Evolutionary conservation across 768 basidiomycete genomes (phyloP).

Genomic region (Sarcomyxa edulis): DNA sequence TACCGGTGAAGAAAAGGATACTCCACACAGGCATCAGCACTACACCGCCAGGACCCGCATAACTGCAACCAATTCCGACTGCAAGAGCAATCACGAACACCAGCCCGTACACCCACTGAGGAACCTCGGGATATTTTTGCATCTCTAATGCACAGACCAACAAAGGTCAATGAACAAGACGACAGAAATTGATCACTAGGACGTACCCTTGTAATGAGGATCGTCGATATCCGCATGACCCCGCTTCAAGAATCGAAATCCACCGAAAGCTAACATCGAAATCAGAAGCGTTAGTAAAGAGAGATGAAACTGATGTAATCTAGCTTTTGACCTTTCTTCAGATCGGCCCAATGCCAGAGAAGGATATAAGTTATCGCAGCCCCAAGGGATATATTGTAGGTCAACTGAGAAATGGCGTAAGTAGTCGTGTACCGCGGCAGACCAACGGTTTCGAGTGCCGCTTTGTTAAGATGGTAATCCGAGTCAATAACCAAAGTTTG

Average conservation of each 20-base stretch:
- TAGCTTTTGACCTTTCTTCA: conserved; percentile 27
- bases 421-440: conserved; percentile 38
- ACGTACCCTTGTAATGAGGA: conserved; percentile 39
- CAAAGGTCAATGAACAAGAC: background rate
- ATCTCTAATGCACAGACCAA: conserved; percentile 25
- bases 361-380: conserved; percentile 42
- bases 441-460: conserved; percentile 16
- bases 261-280: conserved; percentile 29
- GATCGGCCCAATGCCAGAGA: conserved; percentile 47
- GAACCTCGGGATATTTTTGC: conserved; percentile 46
- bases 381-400: conserved; percentile 43
- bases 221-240: conserved; percentile 38
- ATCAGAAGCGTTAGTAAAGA: background rate
- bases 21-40: conserved; percentile 53
- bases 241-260: conserved; percentile 29
- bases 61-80: conserved; percentile 42
- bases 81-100: conserved; percentile 41
- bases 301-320: conserved; percentile 2
- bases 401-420: conserved; percentile 40
- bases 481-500: conserved; percentile 33
- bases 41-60: conserved; percentile 29
- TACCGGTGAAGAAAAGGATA: conserved; percentile 43
- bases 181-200: background rate
- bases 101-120: conserved; percentile 43
- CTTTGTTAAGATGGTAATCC: conserved; percentile 28